Base-by-base conservation (phyloP, 1,284 basidiomycete species). In the Ustilago xerochloae region DNA sequence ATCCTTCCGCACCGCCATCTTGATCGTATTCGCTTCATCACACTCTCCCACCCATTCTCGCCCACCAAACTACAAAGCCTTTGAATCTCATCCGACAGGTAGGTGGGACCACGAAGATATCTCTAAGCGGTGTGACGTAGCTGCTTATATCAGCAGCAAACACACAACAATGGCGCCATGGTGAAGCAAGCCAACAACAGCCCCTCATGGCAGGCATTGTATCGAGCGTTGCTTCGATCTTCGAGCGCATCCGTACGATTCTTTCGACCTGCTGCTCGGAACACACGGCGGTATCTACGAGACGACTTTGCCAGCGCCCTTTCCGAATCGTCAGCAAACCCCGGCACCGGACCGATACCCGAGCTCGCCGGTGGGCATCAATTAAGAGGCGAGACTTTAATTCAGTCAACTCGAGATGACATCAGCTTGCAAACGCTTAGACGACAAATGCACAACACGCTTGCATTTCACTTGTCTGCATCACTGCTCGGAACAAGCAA, bases 211-310 rank as follows among this genome's bases (percentile, higher is more conserved):
- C 48, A 50, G 38, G 46, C 47, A 6, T 51, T 64, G 6, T 69
- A 69, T 54, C 62, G 71, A 18, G 54, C 66, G 0, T 38, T 74
- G 15, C 52, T 74, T 4, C 58, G 71, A 26, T 58, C 57, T 2
- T 65, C 63, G 2, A 35, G 47, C 7, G 57, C 66, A 6, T 55
- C 75, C 3, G 77, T 77, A 24, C 71, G 68, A 16, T 79, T 77
- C 63, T 56, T 38, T 2, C 53, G 63, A 6, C 77, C 74, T 3
- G 75, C 77, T 7, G 48, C 77, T 12, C 62, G 59, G 6, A 79
- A 79, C 47, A 71, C 76, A 26, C 51, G 66, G 29, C 64, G 77
- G 3, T 68, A 74, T 32, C 46, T 77, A 9, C 56, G 68, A 3
- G 69, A 73, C 48, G 76, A 78, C 5, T 62, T 60, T 20, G 56